A percentile compares a stretch with the other conserved stretches of the same genome.
Evolutionary conservation across 1,284 basidiomycete species (phyloP).

Genomic region (Cystobasidiaceae sp.): DNA sequence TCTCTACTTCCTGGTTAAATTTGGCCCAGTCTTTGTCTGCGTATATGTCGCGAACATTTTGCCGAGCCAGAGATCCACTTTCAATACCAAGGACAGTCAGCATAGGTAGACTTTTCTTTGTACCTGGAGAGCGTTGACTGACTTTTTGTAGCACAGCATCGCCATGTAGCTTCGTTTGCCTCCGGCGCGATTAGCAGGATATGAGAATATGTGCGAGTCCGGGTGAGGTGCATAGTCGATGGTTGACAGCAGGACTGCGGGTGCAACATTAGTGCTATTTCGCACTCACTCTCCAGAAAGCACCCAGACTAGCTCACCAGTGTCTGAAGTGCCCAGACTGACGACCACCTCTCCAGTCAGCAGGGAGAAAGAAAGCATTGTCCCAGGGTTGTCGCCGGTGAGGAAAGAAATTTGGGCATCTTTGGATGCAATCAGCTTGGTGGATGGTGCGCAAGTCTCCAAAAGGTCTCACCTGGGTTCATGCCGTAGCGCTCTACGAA

Average conservation of each 20-base stretch:
- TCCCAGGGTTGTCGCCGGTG: constrained; percentile 88
- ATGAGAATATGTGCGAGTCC: constrained; percentile 52
- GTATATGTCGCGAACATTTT: constrained; percentile 68
- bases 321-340: constrained; percentile 86
- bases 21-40: constrained; percentile 60
- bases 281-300: constrained; percentile 51
- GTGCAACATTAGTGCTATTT: neutral
- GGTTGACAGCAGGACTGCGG: neutral
- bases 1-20: constrained; percentile 64
- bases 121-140: constrained; percentile 46
- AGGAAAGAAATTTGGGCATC: constrained; percentile 78
- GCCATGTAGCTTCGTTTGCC: constrained; percentile 35
- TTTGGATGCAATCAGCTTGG: constrained; percentile 38
- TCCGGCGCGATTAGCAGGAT: constrained; percentile 47
- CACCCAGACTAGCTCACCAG: constrained; percentile 55
- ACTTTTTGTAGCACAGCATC: constrained; percentile 81
- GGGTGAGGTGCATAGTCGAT: constrained; percentile 49
- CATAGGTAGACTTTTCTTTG: constrained; percentile 49
- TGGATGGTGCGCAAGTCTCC: neutral
- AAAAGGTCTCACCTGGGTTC: constrained; percentile 53
- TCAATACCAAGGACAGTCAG: constrained; percentile 45
- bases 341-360: constrained; percentile 76
- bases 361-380: constrained; percentile 64
- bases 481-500: constrained; percentile 75
- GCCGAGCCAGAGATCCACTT: constrained; percentile 51